These are phyloP conservation scores for Populus deltoides DNA, from an alignment of 345 rosid genomes.

Conservation along the genomic window DNA sequence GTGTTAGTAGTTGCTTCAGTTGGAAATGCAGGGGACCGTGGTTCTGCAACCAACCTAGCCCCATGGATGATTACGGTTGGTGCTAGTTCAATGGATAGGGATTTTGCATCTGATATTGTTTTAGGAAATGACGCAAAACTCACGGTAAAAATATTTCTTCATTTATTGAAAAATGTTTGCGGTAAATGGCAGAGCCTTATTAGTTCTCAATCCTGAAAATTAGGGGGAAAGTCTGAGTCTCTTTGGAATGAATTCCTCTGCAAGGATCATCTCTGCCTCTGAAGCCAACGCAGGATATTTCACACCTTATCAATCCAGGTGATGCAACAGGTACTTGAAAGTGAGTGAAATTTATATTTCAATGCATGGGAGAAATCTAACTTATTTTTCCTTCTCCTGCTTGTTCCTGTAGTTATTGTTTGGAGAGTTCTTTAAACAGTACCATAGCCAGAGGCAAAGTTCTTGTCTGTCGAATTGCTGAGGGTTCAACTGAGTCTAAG, in stretches of 20 bases:
- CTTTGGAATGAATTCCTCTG: slow-evolving; percentile 41
- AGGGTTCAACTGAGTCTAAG: slow-evolving; percentile 50
- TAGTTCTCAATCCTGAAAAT: slow-evolving; percentile 9
- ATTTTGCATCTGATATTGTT: slow-evolving; percentile 37
- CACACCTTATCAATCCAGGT: slow-evolving; percentile 72
- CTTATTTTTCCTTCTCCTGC: slow-evolving; percentile 5
- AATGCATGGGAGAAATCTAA: slow-evolving; percentile 13
- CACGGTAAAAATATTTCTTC: slow-evolving; percentile 26
- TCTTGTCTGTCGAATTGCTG: slow-evolving; percentile 51
- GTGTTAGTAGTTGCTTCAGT: slow-evolving; percentile 51
- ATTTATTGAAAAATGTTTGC: background rate
- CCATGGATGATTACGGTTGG: slow-evolving; percentile 62
- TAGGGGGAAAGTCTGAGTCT: slow-evolving; percentile 58
- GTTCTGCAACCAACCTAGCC: slow-evolving; percentile 55
- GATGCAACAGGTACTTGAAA: slow-evolving; percentile 52
- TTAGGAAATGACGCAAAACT: slow-evolving; percentile 40
- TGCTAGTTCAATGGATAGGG: slow-evolving; percentile 51
- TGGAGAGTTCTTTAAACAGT: slow-evolving; percentile 53
- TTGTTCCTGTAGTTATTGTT: slow-evolving; percentile 43
- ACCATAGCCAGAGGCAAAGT: slow-evolving; percentile 50
- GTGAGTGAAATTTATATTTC: slow-evolving; percentile 10
- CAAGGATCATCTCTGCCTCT: slow-evolving; percentile 44
- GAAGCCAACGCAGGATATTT: slow-evolving; percentile 52
- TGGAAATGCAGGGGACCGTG: slow-evolving; percentile 47
- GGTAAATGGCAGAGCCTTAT: slow-evolving; percentile 6